phyloP scores from a whole-genome alignment of 495 filamentous ascomycete species.

The Hyaloscypha bicolor region DNA sequence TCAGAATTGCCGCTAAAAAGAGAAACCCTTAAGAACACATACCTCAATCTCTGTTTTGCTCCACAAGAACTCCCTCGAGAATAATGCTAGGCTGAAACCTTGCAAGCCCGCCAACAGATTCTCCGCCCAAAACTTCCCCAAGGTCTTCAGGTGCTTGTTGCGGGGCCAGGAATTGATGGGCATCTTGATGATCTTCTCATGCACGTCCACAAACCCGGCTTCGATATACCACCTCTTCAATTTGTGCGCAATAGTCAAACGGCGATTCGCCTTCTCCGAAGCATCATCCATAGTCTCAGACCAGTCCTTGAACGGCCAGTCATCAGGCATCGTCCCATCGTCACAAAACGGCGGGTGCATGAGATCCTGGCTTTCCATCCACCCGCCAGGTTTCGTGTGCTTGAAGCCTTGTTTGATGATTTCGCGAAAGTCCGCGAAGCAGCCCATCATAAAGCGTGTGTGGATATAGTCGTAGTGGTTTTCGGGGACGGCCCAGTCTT shows the following conservation, averaged over 20 bases:
- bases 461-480: constrained; percentile 50
- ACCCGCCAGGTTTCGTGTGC: constrained; percentile 65
- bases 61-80: constrained; percentile 26
- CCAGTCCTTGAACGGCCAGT: constrained; percentile 53
- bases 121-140: constrained; percentile 46
- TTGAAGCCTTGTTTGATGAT: constrained; percentile 43
- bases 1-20: background rate
- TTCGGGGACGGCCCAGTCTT: constrained; percentile 32
- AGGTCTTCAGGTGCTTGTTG: constrained; percentile 36
- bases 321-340: constrained; percentile 55
- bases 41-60: constrained; percentile 35
- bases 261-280: constrained; percentile 51
- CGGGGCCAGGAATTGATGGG: constrained; percentile 61
- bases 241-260: constrained; percentile 50
- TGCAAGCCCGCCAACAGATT: constrained; percentile 40
- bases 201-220: constrained; percentile 65
- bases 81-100: constrained; percentile 23
- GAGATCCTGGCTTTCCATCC: constrained; percentile 65
- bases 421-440: constrained; percentile 46
- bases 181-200: constrained; percentile 55
- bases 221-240: constrained; percentile 59
- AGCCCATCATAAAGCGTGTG: constrained; percentile 47
- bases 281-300: constrained; percentile 49
- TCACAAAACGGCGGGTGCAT: constrained; percentile 60
- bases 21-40: background rate